A percentile compares a stretch with the other conserved stretches of the same genome.
phyloP scores from a whole-genome alignment of 352 stramenopile species.

The Phytophthora kernoviae region DNA sequence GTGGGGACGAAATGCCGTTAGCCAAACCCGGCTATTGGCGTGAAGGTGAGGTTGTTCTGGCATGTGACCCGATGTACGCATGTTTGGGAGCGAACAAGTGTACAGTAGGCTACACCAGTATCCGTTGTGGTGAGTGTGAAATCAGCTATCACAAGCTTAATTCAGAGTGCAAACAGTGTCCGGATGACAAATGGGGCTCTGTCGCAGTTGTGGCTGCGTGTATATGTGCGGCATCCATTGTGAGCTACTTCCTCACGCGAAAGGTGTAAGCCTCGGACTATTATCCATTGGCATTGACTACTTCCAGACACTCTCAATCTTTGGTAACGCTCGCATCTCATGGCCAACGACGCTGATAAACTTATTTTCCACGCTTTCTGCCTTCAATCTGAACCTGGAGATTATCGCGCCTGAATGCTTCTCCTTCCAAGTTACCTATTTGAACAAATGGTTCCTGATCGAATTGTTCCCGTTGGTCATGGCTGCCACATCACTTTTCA shows the following conservation, averaged over 20 bases:
- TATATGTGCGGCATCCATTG: constrained; percentile 47
- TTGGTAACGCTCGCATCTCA: constrained; percentile 65
- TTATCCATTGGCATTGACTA: constrained; percentile 87
- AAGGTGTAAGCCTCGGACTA: constrained; percentile 74
- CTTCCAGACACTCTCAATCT: constrained; percentile 87
- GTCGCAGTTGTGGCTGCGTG: constrained; percentile 55
- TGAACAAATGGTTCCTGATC: constrained; percentile 75
- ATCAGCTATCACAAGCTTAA: constrained; percentile 66
- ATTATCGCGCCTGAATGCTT: constrained; percentile 84
- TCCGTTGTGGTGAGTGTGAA: constrained; percentile 56
- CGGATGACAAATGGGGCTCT: constrained; percentile 58
- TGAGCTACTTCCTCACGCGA: constrained; percentile 61
- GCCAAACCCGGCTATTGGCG: constrained; percentile 60
- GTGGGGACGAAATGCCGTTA: constrained; percentile 51
- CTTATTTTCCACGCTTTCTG: constrained; percentile 69
- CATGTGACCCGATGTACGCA: constrained; percentile 58
- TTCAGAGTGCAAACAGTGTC: constrained; percentile 61
- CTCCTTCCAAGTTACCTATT: constrained; percentile 71
- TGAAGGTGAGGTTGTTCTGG: constrained; percentile 56
- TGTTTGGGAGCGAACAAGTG: constrained; percentile 64
- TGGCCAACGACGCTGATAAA: constrained; percentile 70
- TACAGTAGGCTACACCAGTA: constrained; percentile 42
- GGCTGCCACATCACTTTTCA: constrained; percentile 37
- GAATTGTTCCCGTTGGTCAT: constrained; percentile 62
- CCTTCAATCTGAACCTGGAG: constrained; percentile 88